These are phyloP conservation scores for Diddensiella transvaalensis DNA, from an alignment of 805 yeast species.

Conservation along the genomic window DNA sequence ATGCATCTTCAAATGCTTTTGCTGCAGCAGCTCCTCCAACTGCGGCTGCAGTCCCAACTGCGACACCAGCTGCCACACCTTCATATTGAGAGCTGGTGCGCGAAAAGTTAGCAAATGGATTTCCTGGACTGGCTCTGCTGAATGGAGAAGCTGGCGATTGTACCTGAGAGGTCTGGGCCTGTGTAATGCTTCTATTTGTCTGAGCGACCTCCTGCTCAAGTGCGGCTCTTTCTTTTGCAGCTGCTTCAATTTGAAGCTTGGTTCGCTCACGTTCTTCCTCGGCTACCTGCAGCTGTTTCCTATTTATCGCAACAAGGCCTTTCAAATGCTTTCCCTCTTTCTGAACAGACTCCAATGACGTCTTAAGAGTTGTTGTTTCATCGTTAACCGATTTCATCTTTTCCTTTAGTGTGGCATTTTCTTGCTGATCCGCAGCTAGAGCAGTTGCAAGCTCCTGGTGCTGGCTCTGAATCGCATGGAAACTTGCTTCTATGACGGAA, in stretches of 20 bases:
- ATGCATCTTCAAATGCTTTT: conserved; percentile 25
- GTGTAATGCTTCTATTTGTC: conserved; percentile 13
- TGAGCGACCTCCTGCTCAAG: conserved; percentile 34
- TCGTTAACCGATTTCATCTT: conserved; percentile 63
- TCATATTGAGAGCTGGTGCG: background rate
- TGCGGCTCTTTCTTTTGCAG: conserved; percentile 39
- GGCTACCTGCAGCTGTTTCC: conserved; percentile 66
- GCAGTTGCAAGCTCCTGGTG: conserved; percentile 57
- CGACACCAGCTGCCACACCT: conserved; percentile 1
- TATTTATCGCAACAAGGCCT: conserved; percentile 60
- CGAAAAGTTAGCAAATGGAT: conserved; percentile 14
- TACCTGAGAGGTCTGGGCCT: background rate
- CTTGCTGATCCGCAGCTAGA: conserved; percentile 64
- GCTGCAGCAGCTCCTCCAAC: background rate
- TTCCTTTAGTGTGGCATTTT: conserved; percentile 63
- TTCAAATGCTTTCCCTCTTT: conserved; percentile 57
- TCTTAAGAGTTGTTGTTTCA: conserved; percentile 57
- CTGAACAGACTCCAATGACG: conserved; percentile 50
- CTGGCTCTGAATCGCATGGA: conserved; percentile 64
- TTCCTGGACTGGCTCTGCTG: conserved; percentile 15
- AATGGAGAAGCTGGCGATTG: conserved; percentile 6
- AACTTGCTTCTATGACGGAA: conserved; percentile 72
- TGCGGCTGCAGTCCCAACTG: background rate
- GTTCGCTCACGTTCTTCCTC: conserved; percentile 42
- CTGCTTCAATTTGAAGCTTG: conserved; percentile 32